Evolutionary conservation across 164 flowering plant species (phyloP).

Genomic region (Litsea cubeba): DNA sequence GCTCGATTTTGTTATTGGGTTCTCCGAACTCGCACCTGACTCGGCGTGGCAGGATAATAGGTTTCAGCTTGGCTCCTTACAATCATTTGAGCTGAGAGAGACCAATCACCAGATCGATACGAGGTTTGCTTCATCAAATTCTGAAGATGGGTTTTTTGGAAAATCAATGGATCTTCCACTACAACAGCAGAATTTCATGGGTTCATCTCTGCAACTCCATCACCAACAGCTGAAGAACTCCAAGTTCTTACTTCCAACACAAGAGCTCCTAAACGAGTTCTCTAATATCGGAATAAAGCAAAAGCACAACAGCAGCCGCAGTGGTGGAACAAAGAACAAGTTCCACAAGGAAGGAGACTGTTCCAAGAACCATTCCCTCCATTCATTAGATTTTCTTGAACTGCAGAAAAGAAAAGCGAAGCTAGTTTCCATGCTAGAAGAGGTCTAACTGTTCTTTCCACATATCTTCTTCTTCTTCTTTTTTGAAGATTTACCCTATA

Average conservation of each 20-base stretch:
- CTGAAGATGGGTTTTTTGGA: conserved; percentile 28
- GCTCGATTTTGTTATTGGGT: conserved; percentile 8
- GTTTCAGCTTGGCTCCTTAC: conserved; percentile 15
- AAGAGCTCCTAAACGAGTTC: conserved; percentile 77
- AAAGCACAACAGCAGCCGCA: background rate
- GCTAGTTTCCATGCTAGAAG: conserved; percentile 81
- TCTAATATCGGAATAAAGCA: conserved; percentile 57
- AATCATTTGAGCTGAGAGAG: conserved; percentile 57
- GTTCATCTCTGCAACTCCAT: background rate
- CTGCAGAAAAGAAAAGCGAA: conserved; percentile 76
- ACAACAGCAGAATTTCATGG: background rate
- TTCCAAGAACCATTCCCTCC: conserved; percentile 26
- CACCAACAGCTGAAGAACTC: conserved; percentile 46
- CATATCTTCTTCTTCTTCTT: background rate
- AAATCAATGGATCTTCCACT: conserved; percentile 26
- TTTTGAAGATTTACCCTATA: too few species aligned
- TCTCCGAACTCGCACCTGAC: conserved; percentile 19
- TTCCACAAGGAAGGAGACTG: conserved; percentile 19
- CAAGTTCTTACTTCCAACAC: conserved; percentile 71
- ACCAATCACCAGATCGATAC: conserved; percentile 10
- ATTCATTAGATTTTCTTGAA: conserved; percentile 60
- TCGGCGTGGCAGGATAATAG: conserved; percentile 19
- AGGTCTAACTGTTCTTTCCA: conserved; percentile 36
- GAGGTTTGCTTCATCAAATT: conserved; percentile 14
- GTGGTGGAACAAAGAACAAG: conserved; percentile 25